Conservation (phyloP, 2,329 filamentous ascomycete genomes). For the Hysterium pulicare region DNA sequence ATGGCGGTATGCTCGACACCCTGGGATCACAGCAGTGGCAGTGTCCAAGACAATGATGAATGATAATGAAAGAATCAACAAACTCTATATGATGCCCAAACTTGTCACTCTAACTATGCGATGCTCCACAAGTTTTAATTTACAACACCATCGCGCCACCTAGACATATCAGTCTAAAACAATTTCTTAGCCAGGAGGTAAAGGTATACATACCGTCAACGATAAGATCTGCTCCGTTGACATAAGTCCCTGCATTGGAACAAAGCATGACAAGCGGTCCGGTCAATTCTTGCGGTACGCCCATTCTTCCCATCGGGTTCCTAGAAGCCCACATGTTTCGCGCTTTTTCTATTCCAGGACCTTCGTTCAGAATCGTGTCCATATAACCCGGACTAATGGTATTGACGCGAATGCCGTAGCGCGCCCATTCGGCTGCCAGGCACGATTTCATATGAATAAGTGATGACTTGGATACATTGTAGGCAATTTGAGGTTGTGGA, state of each 20-base stretch:
- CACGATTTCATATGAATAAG: conserved; percentile 61
- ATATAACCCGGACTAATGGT: conserved; percentile 71
- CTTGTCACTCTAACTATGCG: no score
- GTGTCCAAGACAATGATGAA: no score
- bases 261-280: conserved; percentile 60
- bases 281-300: conserved; percentile 59
- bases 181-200: no score
- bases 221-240: conserved; percentile 65
- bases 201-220: conserved; percentile 51
- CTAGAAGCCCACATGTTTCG: conserved; percentile 56
- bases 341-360: conserved; percentile 54
- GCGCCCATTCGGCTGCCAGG: conserved; percentile 70
- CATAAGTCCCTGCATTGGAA: conserved; percentile 61
- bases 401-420: conserved; percentile 68
- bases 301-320: conserved; percentile 65
- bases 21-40: no score
- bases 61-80: no score
- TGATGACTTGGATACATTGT: conserved; percentile 70
- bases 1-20: no score
- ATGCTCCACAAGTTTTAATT: no score
- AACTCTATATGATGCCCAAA: no score
- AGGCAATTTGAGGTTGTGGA: conserved; percentile 68
- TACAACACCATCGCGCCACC: conserved; percentile 1
- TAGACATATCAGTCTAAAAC: not conserved
- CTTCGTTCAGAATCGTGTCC: conserved; percentile 71